Base-by-base conservation (phyloP, 1,284 basidiomycete genomes). In the Inonotus hispidus region DNA sequence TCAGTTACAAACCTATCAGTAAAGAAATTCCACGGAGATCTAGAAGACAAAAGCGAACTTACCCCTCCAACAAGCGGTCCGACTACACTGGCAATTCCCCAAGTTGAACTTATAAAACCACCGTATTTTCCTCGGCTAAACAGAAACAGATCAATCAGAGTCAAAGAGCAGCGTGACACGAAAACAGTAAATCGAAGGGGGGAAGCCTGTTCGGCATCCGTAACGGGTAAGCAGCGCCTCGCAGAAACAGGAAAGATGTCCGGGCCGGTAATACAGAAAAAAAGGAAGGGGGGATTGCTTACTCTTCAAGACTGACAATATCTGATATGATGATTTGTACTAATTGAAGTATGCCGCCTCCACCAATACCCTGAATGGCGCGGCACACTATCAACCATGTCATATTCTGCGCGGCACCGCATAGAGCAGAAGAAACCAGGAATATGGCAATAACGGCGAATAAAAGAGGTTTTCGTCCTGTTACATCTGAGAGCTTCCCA, bases 331-430 rank as follows among this genome's bases (percentile, higher is more conserved):
- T 86, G 67, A 95, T 93, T 56, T 90, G 74, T 2, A 79, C 76
- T 38, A 85, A 73, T 58, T 81, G 82, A 7, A 90, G 77, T 63
- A 90, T 87, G 1, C 88, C 90, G 10, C 90, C 90, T 3, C 90
- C 90, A 29, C 92, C 92, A 29, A 93, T 82, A 11, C 92, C 92
- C 70, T 94, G 92, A 0, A 95, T 75, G 1, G 88, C 92, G 66
- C 92, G 82, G 53, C 81, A 83, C 1, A 88, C 77, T 47, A 90
- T 84, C 14, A 94, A 75, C 91, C 77, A 87, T 2, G 76, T 80
- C 82, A 92, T 88, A 62, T 66, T 85, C 69, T 94, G 86, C 0
- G 92, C 91, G 1, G 90, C 87, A 13, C 91, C 92, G 66, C 90
- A 93, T 61, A 94, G 72, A 0, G 88, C 90, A 1, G 89, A 92